Percentiles rank a stretch among this genome's conserved stretches.
phyloP scores from a whole-genome alignment of 768 basidiomycete species.

The Serendipita sp. region DNA sequence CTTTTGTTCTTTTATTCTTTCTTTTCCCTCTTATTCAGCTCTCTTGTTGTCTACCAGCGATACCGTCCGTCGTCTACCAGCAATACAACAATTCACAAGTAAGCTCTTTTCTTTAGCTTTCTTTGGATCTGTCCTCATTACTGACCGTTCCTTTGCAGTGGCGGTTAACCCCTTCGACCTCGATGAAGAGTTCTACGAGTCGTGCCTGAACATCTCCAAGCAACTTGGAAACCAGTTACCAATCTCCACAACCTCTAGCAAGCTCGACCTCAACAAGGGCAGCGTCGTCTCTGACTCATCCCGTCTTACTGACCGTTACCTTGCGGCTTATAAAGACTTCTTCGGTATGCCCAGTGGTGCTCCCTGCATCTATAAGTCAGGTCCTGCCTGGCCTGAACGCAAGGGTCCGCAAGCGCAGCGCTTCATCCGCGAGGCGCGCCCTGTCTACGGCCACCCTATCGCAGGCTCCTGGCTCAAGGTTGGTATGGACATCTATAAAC shows the following conservation, averaged over 20 bases:
- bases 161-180: not conserved
- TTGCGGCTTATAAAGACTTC: not conserved
- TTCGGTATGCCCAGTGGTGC: constrained; percentile 8
- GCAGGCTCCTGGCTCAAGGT: constrained; percentile 17
- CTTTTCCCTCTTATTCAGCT: not conserved
- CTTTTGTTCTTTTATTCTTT: too few species aligned
- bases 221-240: not conserved
- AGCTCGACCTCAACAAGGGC: not conserved
- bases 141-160: not conserved
- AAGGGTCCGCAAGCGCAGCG: constrained; percentile 2
- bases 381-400: constrained; percentile 8
- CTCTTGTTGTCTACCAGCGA: not conserved
- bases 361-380: constrained; percentile 10
- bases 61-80: not conserved
- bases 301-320: not conserved
- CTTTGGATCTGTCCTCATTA: not conserved
- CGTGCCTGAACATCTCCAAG: not conserved
- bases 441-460: constrained; percentile 20
- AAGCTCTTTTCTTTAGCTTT: not conserved
- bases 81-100: not conserved
- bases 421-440: not conserved
- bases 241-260: not conserved
- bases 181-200: not conserved
- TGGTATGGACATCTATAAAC: constrained; percentile 14
- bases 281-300: not conserved